A percentile compares a stretch with the other conserved stretches of the same genome.
Evolutionary conservation across 768 basidiomycete genomes (phyloP).

Genomic region (Macrolepiota fuliginosa): DNA sequence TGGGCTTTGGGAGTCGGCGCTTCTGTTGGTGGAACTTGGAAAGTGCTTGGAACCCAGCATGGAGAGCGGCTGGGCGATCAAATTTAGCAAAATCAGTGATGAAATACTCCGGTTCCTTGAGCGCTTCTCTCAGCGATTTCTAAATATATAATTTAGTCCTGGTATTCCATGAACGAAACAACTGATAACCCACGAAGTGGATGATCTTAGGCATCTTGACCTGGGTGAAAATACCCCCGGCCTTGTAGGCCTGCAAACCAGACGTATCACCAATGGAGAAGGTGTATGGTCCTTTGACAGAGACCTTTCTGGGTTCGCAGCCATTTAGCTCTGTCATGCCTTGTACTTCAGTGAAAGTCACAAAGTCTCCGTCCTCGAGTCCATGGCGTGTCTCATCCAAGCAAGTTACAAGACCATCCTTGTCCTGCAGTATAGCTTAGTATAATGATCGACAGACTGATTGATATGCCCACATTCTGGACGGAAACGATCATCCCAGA

Average conservation of each 20-base stretch:
- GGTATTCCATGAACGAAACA: constrained; percentile 7
- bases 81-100: constrained; percentile 98
- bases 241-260: constrained; percentile 69
- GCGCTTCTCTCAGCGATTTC: constrained; percentile 92
- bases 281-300: constrained; percentile 96
- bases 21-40: constrained; percentile 69
- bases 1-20: constrained; percentile 74
- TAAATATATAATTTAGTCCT: constrained; percentile 27
- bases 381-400: constrained; percentile 97
- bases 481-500: constrained; percentile 95
- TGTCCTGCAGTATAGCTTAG: constrained; percentile 46
- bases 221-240: constrained; percentile 95
- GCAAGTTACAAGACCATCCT: constrained; percentile 93
- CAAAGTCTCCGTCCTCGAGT: constrained; percentile 97
- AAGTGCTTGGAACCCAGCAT: constrained; percentile 93
- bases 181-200: constrained; percentile 70
- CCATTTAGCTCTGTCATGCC: constrained; percentile 92
- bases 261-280: constrained; percentile 95
- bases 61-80: constrained; percentile 86
- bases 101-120: constrained; percentile 80
- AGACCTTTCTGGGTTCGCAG: constrained; percentile 87
- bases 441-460: background rate
- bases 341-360: constrained; percentile 94
- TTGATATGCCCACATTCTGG: constrained; percentile 56
- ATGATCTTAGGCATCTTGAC: constrained; percentile 99